These are phyloP conservation scores for Eragrostis tef DNA, from an alignment of 202 grass and related monocot species.

Conservation along the genomic window DNA sequence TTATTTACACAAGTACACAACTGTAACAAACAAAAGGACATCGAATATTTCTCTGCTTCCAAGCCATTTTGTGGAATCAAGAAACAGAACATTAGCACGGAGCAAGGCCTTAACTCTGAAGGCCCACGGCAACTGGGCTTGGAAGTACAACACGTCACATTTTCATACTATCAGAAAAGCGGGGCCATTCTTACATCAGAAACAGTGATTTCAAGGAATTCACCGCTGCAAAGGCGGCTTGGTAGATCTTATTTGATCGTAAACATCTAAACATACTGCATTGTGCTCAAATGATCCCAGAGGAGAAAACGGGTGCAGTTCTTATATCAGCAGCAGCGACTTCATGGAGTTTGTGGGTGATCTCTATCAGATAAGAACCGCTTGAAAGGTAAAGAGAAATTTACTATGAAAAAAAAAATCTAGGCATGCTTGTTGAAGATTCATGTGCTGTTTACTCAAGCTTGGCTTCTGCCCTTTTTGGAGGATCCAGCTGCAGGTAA, in stretches of 20 bases:
- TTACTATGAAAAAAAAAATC: background rate
- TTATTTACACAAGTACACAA: too few species aligned
- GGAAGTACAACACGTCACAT: background rate
- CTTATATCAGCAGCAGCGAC: background rate
- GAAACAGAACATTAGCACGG: background rate
- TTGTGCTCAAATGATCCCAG: conserved; percentile 5
- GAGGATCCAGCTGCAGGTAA: conserved; percentile 86
- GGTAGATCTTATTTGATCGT: conserved; percentile 18
- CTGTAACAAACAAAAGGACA: background rate
- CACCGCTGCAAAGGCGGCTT: background rate
- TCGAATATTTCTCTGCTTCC: background rate
- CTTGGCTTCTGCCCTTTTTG: conserved; percentile 71
- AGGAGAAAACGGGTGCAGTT: background rate
- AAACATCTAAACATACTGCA: conserved; percentile 37
- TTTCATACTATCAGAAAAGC: background rate
- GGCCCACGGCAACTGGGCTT: background rate
- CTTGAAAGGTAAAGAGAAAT: background rate
- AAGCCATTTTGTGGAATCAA: background rate
- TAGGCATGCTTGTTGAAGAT: conserved; percentile 1
- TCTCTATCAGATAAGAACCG: background rate
- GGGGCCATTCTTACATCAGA: background rate
- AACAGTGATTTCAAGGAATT: conserved; percentile 11
- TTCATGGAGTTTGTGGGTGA: background rate
- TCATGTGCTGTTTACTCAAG: conserved; percentile 55
- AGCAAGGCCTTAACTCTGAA: background rate